A percentile compares a stretch with the other conserved stretches of the same genome.
phyloP scores from a whole-genome alignment of 2,329 filamentous ascomycete genomes.

The Microcyclospora tardicrescens region DNA sequence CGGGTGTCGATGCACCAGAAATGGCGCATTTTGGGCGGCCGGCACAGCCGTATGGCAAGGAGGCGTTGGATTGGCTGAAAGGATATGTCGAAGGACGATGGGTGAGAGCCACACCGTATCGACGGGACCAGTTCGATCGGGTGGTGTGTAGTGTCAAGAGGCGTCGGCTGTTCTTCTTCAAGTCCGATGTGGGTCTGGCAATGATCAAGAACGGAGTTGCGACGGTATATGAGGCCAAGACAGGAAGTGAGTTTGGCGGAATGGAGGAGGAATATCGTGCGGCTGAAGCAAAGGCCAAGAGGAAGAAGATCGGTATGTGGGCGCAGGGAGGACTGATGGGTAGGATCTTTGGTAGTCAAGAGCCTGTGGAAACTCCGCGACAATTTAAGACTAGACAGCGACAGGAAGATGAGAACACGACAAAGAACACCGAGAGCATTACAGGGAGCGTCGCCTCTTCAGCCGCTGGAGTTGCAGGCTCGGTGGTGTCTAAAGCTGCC shows the following conservation, averaged over 20 bases:
- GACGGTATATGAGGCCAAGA: slow-evolving; percentile 87
- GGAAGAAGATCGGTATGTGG: slow-evolving; percentile 51
- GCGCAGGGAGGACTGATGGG: slow-evolving; percentile 22
- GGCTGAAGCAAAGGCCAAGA: slow-evolving; percentile 40
- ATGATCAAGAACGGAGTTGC: slow-evolving; percentile 79
- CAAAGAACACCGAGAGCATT: too few relatives aligned
- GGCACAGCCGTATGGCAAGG: slow-evolving; percentile 69
- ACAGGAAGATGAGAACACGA: slow-evolving; percentile 14
- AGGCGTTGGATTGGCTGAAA: slow-evolving; percentile 72
- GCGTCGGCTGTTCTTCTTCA: slow-evolving; percentile 36
- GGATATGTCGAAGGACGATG: slow-evolving; percentile 56
- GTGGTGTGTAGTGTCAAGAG: slow-evolving; percentile 70
- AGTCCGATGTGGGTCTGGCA: slow-evolving; percentile 71
- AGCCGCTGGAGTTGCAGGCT: too few relatives aligned
- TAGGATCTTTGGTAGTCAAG: slow-evolving; percentile 29
- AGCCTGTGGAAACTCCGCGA: slow-evolving; percentile 66
- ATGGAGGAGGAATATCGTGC: slow-evolving; percentile 48
- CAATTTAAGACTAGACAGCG: slow-evolving; percentile 62
- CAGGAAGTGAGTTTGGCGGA: slow-evolving; percentile 74
- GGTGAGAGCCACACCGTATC: slow-evolving; percentile 72
- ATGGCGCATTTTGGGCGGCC: slow-evolving; percentile 81
- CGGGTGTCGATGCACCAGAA: slow-evolving; percentile 88
- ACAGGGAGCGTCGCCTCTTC: too few relatives aligned
- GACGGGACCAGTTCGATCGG: slow-evolving; percentile 81
- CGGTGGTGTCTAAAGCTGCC: too few relatives aligned